phyloP scores from a whole-genome alignment of 2,329 filamentous ascomycete genomes.

The Xylariaceae sp. region DNA sequence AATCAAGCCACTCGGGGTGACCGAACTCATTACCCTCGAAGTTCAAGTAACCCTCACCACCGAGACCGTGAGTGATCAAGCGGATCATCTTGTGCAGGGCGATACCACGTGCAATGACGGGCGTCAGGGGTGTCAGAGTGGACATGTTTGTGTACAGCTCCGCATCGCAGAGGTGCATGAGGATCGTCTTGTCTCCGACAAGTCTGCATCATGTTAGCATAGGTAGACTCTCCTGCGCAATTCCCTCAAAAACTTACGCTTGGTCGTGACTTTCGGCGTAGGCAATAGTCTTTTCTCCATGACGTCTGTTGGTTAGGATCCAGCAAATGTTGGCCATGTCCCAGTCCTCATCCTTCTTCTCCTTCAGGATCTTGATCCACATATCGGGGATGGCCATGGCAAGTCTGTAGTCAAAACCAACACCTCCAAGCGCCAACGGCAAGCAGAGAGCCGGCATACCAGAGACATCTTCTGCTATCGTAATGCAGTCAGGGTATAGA shows the following conservation, averaged over 20 bases:
- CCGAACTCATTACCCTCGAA: constrained; percentile 99
- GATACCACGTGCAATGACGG: constrained; percentile 85
- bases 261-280: constrained; percentile 98
- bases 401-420: constrained; percentile 95
- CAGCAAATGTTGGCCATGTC: constrained; percentile 79
- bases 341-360: constrained; percentile 87
- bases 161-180: constrained; percentile 98
- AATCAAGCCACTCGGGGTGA: constrained; percentile 98
- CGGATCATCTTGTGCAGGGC: constrained; percentile 97
- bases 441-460: constrained; percentile 97
- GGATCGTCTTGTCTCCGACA: constrained; percentile 91
- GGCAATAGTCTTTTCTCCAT: constrained; percentile 97
- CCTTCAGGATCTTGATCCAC: constrained; percentile 98
- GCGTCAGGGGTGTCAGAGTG: constrained; percentile 71
- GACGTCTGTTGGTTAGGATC: constrained; percentile 85
- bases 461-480: constrained; percentile 93
- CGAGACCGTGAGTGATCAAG: constrained; percentile 82
- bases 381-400: constrained; percentile 98
- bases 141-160: constrained; percentile 99
- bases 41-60: constrained; percentile 95
- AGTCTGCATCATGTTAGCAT: constrained; percentile 50
- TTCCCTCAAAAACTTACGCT: constrained; percentile 58
- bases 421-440: constrained; percentile 75
- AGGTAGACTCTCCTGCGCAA: neutral
- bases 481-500: constrained; percentile 84